Base-by-base conservation (phyloP, 192 early-diverging fungal genomes). In the Podila minutissima region DNA sequence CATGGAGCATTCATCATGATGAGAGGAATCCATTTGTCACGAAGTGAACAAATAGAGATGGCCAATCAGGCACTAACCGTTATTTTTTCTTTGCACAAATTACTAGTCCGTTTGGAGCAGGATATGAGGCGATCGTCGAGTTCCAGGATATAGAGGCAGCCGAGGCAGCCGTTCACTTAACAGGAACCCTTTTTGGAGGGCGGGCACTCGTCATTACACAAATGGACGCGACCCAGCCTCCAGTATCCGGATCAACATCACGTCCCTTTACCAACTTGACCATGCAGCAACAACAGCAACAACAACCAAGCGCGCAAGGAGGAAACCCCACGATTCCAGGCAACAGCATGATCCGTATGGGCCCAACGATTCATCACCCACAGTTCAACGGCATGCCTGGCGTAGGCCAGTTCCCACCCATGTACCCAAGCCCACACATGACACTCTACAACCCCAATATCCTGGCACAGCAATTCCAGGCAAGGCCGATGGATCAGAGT, bases 371-470 rank as follows among this genome's bases (percentile, higher is more conserved):
- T 57, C 61, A 66, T 48, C 77, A 81, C 67, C 71, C 77, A 26
- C 77, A 81, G 62, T 81, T 67, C 58, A 73, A 59, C 51, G 66
- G 67, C 37, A 65, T 73, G 62, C 59, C 57, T 11, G 75, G 60
- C 38, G 68, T 74, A 59, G 71, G 70, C 57, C 77, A 81, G 48
- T 73, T 73, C 32, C 66, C 55, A 33, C 77, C 77, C 5, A 68
- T 81, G 62, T 81, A 81, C n/a, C 71, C 66, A 51, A 81, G 67
- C 37, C 77, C 77, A 35, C 77, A 81, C 32, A 81, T 81, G 77
- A 73, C 71, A 0, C 67, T 81, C 10, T 81, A 73, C 26, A 69
- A 69, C 26, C 70, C 70, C 24, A 79, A 64, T 50, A 71, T 79
- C 31, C 60, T 73, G 46, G 60, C 71, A 29, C 64, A 63, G 33